A percentile compares a stretch with the other conserved stretches of the same genome.
These are phyloP conservation scores for Carpinus viminea DNA, from an alignment of 306 rosid species.

Conservation along the genomic window DNA sequence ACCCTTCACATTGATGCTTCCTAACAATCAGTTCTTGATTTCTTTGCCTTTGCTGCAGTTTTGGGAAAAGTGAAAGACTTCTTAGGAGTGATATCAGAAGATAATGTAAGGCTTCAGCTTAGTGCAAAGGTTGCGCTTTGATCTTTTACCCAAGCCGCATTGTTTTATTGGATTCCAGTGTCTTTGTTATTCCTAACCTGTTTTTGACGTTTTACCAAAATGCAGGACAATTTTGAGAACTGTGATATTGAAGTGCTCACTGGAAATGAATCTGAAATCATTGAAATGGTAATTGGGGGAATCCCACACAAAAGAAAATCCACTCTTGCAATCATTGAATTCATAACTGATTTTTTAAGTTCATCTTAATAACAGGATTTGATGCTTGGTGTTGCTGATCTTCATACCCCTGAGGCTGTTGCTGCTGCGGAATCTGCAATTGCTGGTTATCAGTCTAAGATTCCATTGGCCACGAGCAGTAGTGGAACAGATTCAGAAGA, in stretches of 20 bases:
- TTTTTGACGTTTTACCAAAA: constrained; percentile 1
- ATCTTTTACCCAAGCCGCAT: constrained; percentile 8
- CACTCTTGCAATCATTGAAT: constrained; percentile 16
- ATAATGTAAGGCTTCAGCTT: constrained; percentile 55
- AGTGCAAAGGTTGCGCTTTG: constrained; percentile 66
- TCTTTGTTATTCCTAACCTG: background rate
- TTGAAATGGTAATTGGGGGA: constrained; percentile 53
- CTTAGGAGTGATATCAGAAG: constrained; percentile 74
- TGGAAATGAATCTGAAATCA: constrained; percentile 75
- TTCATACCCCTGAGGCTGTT: constrained; percentile 81
- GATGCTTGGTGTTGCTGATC: constrained; percentile 91
- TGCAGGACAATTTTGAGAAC: constrained; percentile 58
- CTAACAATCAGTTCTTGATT: constrained; percentile 5
- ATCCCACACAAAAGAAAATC: background rate
- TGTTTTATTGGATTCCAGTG: background rate
- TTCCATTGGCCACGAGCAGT: constrained; percentile 44
- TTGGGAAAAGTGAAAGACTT: constrained; percentile 56
- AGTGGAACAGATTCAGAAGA: constrained; percentile 57
- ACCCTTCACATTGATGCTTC: background rate
- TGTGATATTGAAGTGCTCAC: constrained; percentile 73
- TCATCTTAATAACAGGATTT: constrained; percentile 53
- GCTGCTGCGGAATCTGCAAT: constrained; percentile 87
- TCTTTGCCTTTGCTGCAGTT: constrained; percentile 33
- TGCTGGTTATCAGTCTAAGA: constrained; percentile 52
- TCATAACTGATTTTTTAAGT: background rate